These are phyloP conservation scores for Dioszegia crocea DNA, from an alignment of 768 basidiomycete species.

Conservation along the genomic window DNA sequence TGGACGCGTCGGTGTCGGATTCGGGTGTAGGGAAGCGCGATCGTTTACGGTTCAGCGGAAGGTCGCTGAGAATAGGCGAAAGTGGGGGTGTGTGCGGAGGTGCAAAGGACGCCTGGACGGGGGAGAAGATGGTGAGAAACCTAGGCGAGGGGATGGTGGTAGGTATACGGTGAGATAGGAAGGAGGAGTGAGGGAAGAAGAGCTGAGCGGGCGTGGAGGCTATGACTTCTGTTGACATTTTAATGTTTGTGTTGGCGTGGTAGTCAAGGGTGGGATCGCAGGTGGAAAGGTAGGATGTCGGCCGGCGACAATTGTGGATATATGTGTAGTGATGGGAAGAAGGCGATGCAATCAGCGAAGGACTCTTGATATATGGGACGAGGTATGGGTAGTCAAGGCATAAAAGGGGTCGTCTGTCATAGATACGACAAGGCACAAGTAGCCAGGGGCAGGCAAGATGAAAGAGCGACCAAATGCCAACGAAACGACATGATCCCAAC, in stretches of 20 bases:
- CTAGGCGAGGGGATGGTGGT: background rate
- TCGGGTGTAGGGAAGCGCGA: background rate
- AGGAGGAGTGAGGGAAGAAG: background rate
- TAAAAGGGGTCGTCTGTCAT: background rate
- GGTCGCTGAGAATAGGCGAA: background rate
- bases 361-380: background rate
- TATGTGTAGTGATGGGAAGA: background rate
- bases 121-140: background rate
- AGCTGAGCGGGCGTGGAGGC: background rate
- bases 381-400: background rate
- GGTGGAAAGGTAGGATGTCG: background rate
- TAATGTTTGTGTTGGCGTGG: background rate
- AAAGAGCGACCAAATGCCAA: background rate
- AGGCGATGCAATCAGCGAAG: background rate
- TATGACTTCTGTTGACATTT: conserved; percentile 2
- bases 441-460: background rate
- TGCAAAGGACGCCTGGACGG: background rate
- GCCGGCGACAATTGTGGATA: background rate
- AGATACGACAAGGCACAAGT: conserved; percentile 1
- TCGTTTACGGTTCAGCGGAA: background rate
- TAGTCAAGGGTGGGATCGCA: background rate
- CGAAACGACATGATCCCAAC: background rate
- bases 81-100: conserved; percentile 1
- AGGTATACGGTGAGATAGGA: background rate
- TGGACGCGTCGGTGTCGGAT: background rate